Conservation (phyloP, 176 grass and related monocot species). For the Luzula sylvatica region DNA sequence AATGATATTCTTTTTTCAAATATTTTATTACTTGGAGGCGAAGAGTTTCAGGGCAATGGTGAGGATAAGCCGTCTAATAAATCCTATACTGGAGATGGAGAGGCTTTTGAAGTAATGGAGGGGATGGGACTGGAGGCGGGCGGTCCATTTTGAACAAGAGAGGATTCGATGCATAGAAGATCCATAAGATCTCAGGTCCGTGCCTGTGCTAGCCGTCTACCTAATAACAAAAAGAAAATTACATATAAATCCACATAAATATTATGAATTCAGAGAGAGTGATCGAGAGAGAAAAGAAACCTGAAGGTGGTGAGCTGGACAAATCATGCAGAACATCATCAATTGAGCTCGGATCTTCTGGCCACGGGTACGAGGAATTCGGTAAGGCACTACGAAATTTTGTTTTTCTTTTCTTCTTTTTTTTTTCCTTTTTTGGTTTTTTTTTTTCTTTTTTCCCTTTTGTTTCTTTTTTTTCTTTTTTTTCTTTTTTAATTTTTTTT, state of each 20-base stretch:
- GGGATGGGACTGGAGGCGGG: slow-evolving; percentile 27
- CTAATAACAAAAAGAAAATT: slow-evolving; percentile 9
- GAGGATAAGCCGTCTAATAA: slow-evolving; percentile 79
- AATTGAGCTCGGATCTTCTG: too few relatives aligned
- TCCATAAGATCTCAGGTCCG: slow-evolving; percentile 73
- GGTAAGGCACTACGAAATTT: too few relatives aligned
- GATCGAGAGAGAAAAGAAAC: slow-evolving; percentile 30
- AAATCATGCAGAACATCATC: slow-evolving; percentile 76
- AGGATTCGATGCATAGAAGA: slow-evolving; percentile 83
- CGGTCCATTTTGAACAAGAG: slow-evolving; percentile 61
- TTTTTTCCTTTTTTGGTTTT: too few relatives aligned
- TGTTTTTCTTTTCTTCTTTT: too few relatives aligned
- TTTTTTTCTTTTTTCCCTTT: too few relatives aligned
- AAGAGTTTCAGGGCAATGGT: slow-evolving; percentile 47
- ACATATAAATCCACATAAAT: slow-evolving; percentile 2
- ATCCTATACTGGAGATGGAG: slow-evolving; percentile 61
- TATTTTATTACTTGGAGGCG: slow-evolving; percentile 38
- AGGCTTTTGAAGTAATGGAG: slow-evolving; percentile 37
- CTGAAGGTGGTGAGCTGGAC: slow-evolving; percentile 48
- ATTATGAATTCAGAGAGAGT: too few relatives aligned
- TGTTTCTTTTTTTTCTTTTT: too few relatives aligned
- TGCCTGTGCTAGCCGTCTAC: slow-evolving; percentile 31
- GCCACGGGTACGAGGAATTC: too few relatives aligned
- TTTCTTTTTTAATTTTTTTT: too few relatives aligned
- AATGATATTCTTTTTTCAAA: slow-evolving; percentile 1